Percentiles rank a stretch among this genome's conserved stretches.
Evolutionary conservation across 257 asterid genomes (phyloP).

Genomic region (Nicotiana otophora): DNA sequence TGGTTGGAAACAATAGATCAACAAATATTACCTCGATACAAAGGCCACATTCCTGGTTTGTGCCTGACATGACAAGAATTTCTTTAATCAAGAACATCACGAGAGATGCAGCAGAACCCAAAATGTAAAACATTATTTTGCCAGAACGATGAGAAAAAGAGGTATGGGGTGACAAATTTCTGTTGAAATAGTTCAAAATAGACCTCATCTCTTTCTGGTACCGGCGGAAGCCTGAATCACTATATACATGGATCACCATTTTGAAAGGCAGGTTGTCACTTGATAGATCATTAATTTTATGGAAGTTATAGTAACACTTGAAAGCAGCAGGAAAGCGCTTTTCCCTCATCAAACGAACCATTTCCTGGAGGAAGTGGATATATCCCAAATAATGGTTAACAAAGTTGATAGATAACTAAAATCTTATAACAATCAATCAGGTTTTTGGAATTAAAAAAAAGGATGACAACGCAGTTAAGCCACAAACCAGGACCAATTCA

Average conservation of each 20-base stretch:
- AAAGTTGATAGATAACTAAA: background rate
- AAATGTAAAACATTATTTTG: background rate
- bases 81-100: background rate
- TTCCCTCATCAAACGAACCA: conserved; percentile 74
- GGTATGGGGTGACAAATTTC: background rate
- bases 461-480: background rate
- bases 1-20: background rate
- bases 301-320: conserved; percentile 78
- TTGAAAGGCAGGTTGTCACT: conserved; percentile 74
- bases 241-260: conserved; percentile 92
- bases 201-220: conserved; percentile 97
- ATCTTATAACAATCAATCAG: background rate
- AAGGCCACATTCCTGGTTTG: conserved; percentile 89
- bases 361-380: conserved; percentile 54
- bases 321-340: conserved; percentile 78
- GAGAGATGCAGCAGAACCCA: background rate
- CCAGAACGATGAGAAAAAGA: background rate
- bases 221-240: conserved; percentile 85
- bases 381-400: background rate
- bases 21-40: conserved; percentile 75
- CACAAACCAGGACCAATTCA: background rate
- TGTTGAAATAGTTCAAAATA: conserved; percentile 9
- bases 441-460: background rate
- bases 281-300: conserved; percentile 48
- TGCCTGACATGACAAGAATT: conserved; percentile 43